phyloP scores from a whole-genome alignment of 2,329 filamentous ascomycete genomes.

The Huntiella bhutanensis region DNA sequence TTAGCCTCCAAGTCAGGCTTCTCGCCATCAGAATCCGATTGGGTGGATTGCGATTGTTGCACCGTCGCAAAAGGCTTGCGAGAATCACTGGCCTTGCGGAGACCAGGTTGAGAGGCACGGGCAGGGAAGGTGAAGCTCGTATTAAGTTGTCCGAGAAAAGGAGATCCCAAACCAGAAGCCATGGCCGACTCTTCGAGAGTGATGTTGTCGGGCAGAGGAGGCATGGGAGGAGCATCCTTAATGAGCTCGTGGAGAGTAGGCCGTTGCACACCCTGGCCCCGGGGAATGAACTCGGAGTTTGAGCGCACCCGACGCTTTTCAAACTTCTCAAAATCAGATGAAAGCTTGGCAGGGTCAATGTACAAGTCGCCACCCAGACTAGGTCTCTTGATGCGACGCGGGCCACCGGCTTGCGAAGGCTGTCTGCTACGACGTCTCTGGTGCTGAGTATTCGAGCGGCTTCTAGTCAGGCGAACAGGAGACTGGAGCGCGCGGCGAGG shows the following conservation, averaged over 20 bases:
- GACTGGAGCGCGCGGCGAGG: slow-evolving; percentile 32
- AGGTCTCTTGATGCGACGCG: slow-evolving; percentile 31
- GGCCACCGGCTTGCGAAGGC: slow-evolving; percentile 21
- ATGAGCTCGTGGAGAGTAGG: slow-evolving; percentile 25
- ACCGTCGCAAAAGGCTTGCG: slow-evolving; percentile 38
- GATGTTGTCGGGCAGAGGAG: slow-evolving; percentile 3
- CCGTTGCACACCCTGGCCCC: slow-evolving; percentile 23
- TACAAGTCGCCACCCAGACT: slow-evolving; percentile 36
- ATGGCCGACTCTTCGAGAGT: slow-evolving; percentile 11
- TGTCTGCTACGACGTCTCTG: slow-evolving; percentile 25
- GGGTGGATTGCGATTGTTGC: background rate
- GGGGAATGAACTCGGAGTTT: slow-evolving; percentile 10
- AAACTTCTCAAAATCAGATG: slow-evolving; percentile 13
- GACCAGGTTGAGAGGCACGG: slow-evolving; percentile 27
- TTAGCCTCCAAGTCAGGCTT: slow-evolving; percentile 29
- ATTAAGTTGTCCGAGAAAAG: slow-evolving; percentile 28
- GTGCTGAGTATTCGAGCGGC: slow-evolving; percentile 35
- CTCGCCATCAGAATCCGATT: slow-evolving; percentile 17
- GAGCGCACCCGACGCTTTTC: slow-evolving; percentile 7
- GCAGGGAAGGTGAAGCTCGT: slow-evolving; percentile 44
- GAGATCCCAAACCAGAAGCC: slow-evolving; percentile 35
- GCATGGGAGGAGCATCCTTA: slow-evolving; percentile 12
- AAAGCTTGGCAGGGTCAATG: slow-evolving; percentile 23
- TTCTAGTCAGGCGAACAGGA: slow-evolving; percentile 30
- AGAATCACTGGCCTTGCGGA: slow-evolving; percentile 18